Evolutionary conservation across 2,329 filamentous ascomycete genomes (phyloP).

Genomic region (Blastomyces silverae): DNA sequence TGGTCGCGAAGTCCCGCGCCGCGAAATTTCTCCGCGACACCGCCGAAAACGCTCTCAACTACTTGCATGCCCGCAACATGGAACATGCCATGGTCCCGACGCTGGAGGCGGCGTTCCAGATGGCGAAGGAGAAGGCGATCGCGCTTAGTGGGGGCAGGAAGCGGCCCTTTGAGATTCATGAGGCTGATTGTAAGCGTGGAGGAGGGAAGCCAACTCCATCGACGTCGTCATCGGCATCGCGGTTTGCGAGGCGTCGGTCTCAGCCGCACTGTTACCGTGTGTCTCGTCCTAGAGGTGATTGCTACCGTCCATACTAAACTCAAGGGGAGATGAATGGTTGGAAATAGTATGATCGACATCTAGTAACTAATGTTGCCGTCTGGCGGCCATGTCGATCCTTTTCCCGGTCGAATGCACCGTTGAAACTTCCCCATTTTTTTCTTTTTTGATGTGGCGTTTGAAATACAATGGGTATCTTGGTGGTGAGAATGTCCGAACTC

Average conservation of each 20-base stretch:
- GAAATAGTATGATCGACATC: background rate
- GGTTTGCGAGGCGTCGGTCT: background rate
- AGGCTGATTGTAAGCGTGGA: background rate
- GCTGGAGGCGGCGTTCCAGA: conserved; percentile 30
- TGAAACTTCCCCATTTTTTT: background rate
- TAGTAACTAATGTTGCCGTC: background rate
- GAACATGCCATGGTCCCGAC: conserved; percentile 31
- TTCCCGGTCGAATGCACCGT: too few species aligned
- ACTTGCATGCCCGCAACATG: conserved; percentile 27
- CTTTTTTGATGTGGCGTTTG: background rate
- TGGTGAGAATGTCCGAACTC: too few species aligned
- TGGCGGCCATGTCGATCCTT: background rate
- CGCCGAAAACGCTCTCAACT: conserved; percentile 37
- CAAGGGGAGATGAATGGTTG: too few species aligned
- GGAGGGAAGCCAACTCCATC: background rate
- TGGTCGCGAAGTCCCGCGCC: conserved; percentile 24
- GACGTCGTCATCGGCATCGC: background rate
- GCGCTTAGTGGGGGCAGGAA: conserved; percentile 36
- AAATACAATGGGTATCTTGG: background rate
- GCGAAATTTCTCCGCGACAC: conserved; percentile 42
- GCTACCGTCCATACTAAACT: conserved; percentile 8
- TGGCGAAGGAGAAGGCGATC: conserved; percentile 33
- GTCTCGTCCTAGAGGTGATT: background rate
- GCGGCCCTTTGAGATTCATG: conserved; percentile 27
- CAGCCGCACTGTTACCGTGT: background rate